Evolutionary conservation across 2,329 filamentous ascomycete species (phyloP).

Genomic region (Microdochium nivale): DNA sequence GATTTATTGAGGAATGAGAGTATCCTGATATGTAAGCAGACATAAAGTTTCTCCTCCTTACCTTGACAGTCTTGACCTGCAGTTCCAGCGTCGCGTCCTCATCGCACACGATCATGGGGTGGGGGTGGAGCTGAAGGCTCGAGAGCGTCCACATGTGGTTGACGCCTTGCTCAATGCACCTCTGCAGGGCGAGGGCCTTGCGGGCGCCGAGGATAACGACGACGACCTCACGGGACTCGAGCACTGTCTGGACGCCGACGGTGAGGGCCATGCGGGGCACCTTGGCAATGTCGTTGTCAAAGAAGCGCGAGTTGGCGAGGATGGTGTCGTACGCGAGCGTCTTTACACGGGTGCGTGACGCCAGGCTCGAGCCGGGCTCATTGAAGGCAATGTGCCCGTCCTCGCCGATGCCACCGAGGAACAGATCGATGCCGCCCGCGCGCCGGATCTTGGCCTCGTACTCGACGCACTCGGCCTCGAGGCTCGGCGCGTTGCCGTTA

Average conservation of each 20-base stretch:
- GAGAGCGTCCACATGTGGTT: constrained; percentile 92
- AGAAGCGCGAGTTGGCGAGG: constrained; percentile 77
- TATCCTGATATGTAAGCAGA: not conserved
- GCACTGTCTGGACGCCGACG: constrained; percentile 74
- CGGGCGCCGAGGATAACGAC: constrained; percentile 75
- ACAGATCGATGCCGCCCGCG: constrained; percentile 74
- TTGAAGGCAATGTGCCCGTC: constrained; percentile 90
- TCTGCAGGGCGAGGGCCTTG: constrained; percentile 72
- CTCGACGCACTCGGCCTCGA: constrained; percentile 66
- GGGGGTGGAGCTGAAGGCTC: constrained; percentile 69
- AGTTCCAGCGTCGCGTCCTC: constrained; percentile 69
- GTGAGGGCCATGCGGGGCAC: constrained; percentile 79
- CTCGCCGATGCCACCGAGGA: constrained; percentile 76
- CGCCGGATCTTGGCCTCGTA: constrained; percentile 73
- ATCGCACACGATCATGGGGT: constrained; percentile 76
- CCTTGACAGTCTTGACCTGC: constrained; percentile 65
- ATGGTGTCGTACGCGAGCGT: constrained; percentile 83
- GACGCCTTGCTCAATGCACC: constrained; percentile 71
- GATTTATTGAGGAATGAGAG: not conserved
- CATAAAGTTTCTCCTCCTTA: constrained; percentile 13
- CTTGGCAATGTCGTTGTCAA: constrained; percentile 61
- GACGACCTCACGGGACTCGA: constrained; percentile 74
- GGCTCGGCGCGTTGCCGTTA: constrained; percentile 68
- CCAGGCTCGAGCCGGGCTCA: constrained; percentile 73
- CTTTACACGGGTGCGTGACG: constrained; percentile 74